A percentile compares a stretch with the other conserved stretches of the same genome.
These are phyloP conservation scores for Melampsora larici-populina DNA, from an alignment of 1,284 basidiomycete species.

Conservation along the genomic window DNA sequence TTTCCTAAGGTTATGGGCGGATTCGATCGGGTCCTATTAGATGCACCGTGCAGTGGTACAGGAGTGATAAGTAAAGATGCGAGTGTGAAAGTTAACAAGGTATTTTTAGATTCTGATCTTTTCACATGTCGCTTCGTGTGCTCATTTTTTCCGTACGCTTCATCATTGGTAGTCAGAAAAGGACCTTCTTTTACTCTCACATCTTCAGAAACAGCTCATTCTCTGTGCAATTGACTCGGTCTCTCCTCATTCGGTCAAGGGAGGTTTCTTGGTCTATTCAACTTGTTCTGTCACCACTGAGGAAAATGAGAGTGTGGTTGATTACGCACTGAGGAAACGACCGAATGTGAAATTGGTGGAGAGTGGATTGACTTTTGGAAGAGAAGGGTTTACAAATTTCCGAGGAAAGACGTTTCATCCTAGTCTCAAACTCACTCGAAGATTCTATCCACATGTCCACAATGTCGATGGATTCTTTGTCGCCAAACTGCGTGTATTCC, in stretches of 20 bases:
- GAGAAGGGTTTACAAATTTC: conserved; percentile 83
- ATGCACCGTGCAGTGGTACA: conserved; percentile 96
- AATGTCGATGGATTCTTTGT: conserved; percentile 97
- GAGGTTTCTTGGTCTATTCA: conserved; percentile 94
- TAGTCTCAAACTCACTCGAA: conserved; percentile 73
- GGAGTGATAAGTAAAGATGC: conserved; percentile 98
- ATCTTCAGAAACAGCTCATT: conserved; percentile 97
- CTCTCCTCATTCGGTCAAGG: conserved; percentile 79
- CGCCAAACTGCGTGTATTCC: conserved; percentile 92
- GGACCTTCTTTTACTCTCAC: conserved; percentile 89
- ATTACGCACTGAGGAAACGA: conserved; percentile 95
- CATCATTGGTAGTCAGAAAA: conserved; percentile 65
- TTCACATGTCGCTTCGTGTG: background rate
- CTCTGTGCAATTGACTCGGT: conserved; percentile 97
- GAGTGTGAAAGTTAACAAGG: conserved; percentile 94
- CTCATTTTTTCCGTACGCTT: background rate
- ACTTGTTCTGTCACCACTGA: conserved; percentile 98
- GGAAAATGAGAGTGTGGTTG: conserved; percentile 96
- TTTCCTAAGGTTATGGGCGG: conserved; percentile 99
- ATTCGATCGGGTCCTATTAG: conserved; percentile 91
- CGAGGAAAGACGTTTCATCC: conserved; percentile 83
- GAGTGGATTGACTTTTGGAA: conserved; percentile 87
- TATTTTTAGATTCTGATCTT: background rate
- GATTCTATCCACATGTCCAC: conserved; percentile 67
- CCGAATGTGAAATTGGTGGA: conserved; percentile 93